A percentile compares a stretch with the other conserved stretches of the same genome.
Evolutionary conservation across 306 rosid species (phyloP).

Genomic region (Leucaena leucocephala): DNA sequence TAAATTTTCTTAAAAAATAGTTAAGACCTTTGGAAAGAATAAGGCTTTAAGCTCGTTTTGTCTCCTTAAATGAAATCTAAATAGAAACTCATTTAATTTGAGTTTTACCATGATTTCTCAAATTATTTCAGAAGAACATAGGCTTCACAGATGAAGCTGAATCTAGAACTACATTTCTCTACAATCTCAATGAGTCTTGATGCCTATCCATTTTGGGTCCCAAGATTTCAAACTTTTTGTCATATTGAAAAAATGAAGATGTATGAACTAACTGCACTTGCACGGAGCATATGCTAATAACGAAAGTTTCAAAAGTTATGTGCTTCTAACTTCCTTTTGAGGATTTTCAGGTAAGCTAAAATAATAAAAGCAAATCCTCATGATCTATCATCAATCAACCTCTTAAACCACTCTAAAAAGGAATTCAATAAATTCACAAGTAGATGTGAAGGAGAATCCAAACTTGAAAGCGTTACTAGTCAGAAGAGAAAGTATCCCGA

Average conservation of each 20-base stretch:
- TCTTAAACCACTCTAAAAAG: slow-evolving; percentile 21
- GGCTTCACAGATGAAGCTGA: slow-evolving; percentile 2
- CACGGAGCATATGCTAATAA: not conserved
- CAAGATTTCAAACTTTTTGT: not conserved
- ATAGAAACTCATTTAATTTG: not conserved
- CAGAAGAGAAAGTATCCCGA: not conserved
- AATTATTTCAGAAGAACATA: not conserved
- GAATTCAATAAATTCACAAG: not conserved
- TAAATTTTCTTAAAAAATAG: slow-evolving; percentile 1
- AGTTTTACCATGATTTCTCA: slow-evolving; percentile 15
- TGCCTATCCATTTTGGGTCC: slow-evolving; percentile 4
- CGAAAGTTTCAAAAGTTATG: not conserved
- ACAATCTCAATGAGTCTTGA: not conserved
- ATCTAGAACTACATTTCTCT: slow-evolving; percentile 7
- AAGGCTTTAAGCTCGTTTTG: not conserved
- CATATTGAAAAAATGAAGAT: not conserved
- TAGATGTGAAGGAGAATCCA: not conserved
- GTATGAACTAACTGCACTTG: not conserved
- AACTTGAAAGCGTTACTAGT: not conserved
- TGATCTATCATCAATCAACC: slow-evolving; percentile 3
- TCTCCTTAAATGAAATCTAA: not conserved
- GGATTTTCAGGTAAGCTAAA: not conserved
- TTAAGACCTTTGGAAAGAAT: not conserved
- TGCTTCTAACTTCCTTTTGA: not conserved
- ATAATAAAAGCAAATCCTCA: slow-evolving; percentile 1